Base-by-base conservation (phyloP, 2,329 filamentous ascomycete genomes). In the Ambrosiella cleistominuta region DNA sequence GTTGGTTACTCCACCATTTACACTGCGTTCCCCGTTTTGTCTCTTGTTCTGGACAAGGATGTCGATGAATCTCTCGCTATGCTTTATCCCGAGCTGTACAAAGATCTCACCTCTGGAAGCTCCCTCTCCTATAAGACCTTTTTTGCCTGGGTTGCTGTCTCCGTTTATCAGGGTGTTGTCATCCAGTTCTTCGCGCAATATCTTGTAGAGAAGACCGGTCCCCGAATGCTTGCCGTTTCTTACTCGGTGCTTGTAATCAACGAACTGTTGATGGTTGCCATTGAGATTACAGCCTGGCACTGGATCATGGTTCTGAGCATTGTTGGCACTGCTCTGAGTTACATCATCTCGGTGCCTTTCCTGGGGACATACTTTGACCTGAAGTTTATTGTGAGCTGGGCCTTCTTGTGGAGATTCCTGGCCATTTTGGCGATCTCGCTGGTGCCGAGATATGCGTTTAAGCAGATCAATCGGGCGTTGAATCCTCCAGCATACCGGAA, bases 211-310 rank as follows among this genome's bases (percentile, higher is more conserved):
- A 82, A 87, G 2, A 82, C 88, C 63, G 78, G 82, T 1, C 74
- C 77, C 11, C 75, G 74, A 61, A 95, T 98, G 83, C 87, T 97
- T 57, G 82, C 86, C 27, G 87, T 98, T 51, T 89, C 84, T 60
- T 98, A 95, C 68, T 94, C 91, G 0, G 88, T 89, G 0, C 79
- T 98, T 1, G 82, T 98, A 4, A 74, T 97, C 62, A 98, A 97
- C 69, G 93, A 98, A 68, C 78, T 98, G 61, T 79, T 94, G 64
- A 98, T 98, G 94, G 93, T 97, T 1, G 91, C 90, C 2, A 88
- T 95, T 60, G 87, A 95, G 68, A 87, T 98, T 64, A 95, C 88
- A 2, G 98, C 93, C 0, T 98, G 93, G 93, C 93, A 97, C 69
- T 85, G 85, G 44, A 76, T 91, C 62, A 97, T 97, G 90, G 83